phyloP scores from a whole-genome alignment of 2,329 filamentous ascomycete genomes.

The Colletotrichum aenigma region DNA sequence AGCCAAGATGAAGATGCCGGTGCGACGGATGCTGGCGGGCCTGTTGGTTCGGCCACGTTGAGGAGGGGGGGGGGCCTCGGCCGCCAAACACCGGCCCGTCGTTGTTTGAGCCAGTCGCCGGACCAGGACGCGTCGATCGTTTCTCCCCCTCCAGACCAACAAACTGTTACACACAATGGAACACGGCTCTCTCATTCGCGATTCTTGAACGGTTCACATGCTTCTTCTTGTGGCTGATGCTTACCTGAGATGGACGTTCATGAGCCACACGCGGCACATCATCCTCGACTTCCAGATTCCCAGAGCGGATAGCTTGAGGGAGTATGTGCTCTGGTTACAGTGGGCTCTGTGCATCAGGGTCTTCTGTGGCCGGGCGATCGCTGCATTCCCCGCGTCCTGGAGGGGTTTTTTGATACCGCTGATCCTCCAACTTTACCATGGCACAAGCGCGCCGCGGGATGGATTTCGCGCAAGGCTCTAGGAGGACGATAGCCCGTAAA shows the following conservation, averaged over 20 bases:
- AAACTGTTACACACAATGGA: background rate
- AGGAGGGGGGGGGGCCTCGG: background rate
- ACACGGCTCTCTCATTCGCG: background rate
- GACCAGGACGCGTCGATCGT: background rate
- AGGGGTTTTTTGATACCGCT: no score
- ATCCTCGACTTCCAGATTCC: background rate
- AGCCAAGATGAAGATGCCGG: conserved; percentile 3
- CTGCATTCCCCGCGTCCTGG: conserved; percentile 1
- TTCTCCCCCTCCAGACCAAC: background rate
- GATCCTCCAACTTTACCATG: no score
- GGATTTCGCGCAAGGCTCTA: background rate
- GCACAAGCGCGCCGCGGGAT: background rate
- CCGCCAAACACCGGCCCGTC: background rate
- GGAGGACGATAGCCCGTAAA: conserved; percentile 6
- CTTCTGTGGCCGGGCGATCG: conserved; percentile 17
- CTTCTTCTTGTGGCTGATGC: background rate
- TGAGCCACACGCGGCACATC: background rate
- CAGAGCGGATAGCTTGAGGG: background rate
- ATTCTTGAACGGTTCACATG: background rate
- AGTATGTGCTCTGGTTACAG: background rate
- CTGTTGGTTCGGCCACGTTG: background rate
- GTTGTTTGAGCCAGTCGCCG: background rate
- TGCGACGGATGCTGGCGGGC: background rate
- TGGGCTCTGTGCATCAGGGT: conserved; percentile 14
- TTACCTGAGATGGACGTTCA: background rate